Evolutionary conservation across 768 basidiomycete species (phyloP).

Genomic region (Mycena capillaripes): DNA sequence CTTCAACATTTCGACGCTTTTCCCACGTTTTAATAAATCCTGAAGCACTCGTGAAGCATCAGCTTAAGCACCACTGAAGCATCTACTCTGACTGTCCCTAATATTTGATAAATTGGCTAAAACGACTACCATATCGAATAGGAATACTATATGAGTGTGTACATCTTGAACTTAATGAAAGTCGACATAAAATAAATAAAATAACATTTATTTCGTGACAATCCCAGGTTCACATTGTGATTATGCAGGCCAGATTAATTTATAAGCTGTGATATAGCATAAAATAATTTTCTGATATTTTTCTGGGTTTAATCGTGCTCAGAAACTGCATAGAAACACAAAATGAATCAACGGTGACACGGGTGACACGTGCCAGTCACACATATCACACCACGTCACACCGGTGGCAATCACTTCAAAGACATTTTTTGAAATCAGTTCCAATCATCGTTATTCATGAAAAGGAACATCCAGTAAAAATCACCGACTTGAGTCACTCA

Average conservation of each 20-base stretch:
- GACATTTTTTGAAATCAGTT: background rate
- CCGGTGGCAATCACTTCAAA: background rate
- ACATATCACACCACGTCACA: background rate
- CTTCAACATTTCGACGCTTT: too few relatives aligned
- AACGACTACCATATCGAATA: background rate
- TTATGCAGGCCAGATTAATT: background rate
- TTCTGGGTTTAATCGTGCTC: too few relatives aligned
- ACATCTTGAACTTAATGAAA: too few relatives aligned
- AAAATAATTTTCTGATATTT: background rate
- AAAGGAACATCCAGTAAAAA: conserved; percentile 8
- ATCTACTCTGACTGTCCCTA: too few relatives aligned
- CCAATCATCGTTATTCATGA: conserved; percentile 5
- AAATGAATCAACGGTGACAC: conserved; percentile 7
- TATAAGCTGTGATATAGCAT: background rate
- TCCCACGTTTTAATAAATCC: too few relatives aligned
- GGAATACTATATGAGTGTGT: conserved; percentile 2
- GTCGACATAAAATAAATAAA: too few relatives aligned
- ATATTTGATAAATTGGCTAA: background rate
- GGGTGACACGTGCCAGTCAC: background rate
- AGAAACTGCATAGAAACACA: conserved; percentile 5
- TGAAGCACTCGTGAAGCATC: too few relatives aligned
- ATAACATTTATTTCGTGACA: too few relatives aligned
- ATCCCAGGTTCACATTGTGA: background rate
- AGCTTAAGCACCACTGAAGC: too few relatives aligned
- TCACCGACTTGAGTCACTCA: conserved; percentile 10